These are phyloP conservation scores for Pestalotiopsis sp. DNA, from an alignment of 2,329 filamentous ascomycete genomes.

Conservation along the genomic window DNA sequence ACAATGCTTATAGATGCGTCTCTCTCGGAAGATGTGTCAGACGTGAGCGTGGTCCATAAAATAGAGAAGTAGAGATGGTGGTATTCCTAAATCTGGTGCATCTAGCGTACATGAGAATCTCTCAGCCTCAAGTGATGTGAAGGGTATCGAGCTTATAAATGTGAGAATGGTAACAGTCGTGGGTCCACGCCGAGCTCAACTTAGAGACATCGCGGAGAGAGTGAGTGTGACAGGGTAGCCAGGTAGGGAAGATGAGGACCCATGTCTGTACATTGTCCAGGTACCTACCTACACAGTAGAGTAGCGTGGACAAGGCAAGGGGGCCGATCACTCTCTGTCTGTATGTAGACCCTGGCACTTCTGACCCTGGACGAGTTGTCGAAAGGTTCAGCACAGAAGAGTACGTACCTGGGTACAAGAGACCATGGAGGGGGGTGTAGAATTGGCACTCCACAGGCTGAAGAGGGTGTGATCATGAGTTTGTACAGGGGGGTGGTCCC, in stretches of 20 bases:
- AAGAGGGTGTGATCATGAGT: background rate
- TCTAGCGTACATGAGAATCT: slow-evolving; percentile 7
- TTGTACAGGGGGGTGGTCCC: background rate
- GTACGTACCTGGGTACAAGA: slow-evolving; percentile 11
- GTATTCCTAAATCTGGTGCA: slow-evolving; percentile 16
- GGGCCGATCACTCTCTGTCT: background rate
- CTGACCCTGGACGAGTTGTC: background rate
- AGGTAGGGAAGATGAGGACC: background rate
- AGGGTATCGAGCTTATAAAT: slow-evolving; percentile 17
- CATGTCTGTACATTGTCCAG: background rate
- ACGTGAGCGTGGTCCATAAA: slow-evolving; percentile 1
- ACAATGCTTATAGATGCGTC: slow-evolving; percentile 7
- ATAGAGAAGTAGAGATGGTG: slow-evolving; percentile 12
- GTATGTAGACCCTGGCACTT: background rate
- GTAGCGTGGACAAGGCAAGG: background rate
- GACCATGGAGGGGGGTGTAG: slow-evolving; percentile 1
- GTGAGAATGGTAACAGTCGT: slow-evolving; percentile 15
- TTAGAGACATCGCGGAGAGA: slow-evolving; percentile 13
- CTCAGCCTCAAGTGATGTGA: slow-evolving; percentile 16
- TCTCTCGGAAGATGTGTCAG: background rate
- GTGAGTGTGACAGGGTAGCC: slow-evolving; percentile 8
- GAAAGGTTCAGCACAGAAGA: slow-evolving; percentile 1
- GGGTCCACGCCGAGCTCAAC: slow-evolving; percentile 11
- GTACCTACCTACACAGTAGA: background rate
- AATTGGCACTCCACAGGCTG: background rate